A percentile compares a stretch with the other conserved stretches of the same genome.
Conservation (phyloP, 1,284 basidiomycete species). For the Melampsora larici-populina region DNA sequence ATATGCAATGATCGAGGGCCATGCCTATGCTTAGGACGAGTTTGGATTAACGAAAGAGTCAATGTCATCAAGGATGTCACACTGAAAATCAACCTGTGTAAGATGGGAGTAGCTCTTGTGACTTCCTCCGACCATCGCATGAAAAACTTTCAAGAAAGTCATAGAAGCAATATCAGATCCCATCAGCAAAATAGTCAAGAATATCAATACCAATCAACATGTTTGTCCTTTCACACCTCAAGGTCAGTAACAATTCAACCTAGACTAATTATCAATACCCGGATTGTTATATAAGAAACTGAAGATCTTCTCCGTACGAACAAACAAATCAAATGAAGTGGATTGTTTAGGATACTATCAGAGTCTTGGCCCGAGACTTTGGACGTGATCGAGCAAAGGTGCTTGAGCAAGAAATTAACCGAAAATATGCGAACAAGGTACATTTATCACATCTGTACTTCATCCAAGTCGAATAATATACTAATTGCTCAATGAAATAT, state of each 20-base stretch:
- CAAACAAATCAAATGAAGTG: constrained; percentile 8
- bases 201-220: neutral
- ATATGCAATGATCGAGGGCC: too few species aligned
- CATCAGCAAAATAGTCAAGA: neutral
- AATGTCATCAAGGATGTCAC: too few species aligned
- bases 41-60: too few species aligned
- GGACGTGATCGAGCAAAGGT: constrained; percentile 36
- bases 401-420: constrained; percentile 27
- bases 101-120: too few species aligned
- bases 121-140: too few species aligned
- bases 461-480: neutral
- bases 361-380: constrained; percentile 38
- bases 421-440: constrained; percentile 40
- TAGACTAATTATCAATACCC: neutral
- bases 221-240: constrained; percentile 17
- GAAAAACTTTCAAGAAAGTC: too few species aligned
- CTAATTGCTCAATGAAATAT: neutral
- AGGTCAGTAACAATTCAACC: constrained; percentile 1
- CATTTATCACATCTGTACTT: neutral
- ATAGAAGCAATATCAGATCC: too few species aligned
- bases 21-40: too few species aligned
- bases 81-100: too few species aligned
- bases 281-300: neutral
- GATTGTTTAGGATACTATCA: constrained; percentile 32
- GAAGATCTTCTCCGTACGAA: neutral